phyloP scores from a whole-genome alignment of 306 rosid species.

The Fagus crenata region DNA sequence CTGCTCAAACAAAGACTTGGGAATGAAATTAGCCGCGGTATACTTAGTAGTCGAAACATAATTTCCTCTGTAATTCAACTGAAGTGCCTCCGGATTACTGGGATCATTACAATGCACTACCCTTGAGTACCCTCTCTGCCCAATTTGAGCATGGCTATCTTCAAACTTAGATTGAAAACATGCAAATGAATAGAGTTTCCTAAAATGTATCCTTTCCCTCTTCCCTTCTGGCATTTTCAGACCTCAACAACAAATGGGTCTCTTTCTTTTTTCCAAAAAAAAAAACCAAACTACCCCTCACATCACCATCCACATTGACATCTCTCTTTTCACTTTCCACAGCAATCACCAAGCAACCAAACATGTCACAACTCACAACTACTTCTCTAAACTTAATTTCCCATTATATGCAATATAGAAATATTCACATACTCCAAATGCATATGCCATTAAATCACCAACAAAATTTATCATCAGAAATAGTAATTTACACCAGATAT shows the following conservation, averaged over 20 bases:
- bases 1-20: slow-evolving; percentile 89
- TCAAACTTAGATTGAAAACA: slow-evolving; percentile 45
- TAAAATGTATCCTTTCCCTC: slow-evolving; percentile 55
- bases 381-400: slow-evolving; percentile 33
- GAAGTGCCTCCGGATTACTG: slow-evolving; percentile 47
- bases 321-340: slow-evolving; percentile 28
- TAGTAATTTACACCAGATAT: background rate
- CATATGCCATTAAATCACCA: slow-evolving; percentile 14
- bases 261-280: slow-evolving; percentile 20
- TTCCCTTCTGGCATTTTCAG: slow-evolving; percentile 54
- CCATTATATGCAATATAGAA: background rate
- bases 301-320: slow-evolving; percentile 15
- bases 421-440: background rate
- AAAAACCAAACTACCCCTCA: slow-evolving; percentile 18
- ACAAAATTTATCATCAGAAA: background rate
- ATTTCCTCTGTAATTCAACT: slow-evolving; percentile 61
- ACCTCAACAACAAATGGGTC: slow-evolving; percentile 11
- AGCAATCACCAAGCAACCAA: slow-evolving; percentile 29
- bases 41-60: slow-evolving; percentile 86
- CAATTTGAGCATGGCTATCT: slow-evolving; percentile 62
- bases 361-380: slow-evolving; percentile 22
- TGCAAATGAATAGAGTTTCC: slow-evolving; percentile 66
- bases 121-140: slow-evolving; percentile 68
- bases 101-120: slow-evolving; percentile 70
- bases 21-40: slow-evolving; percentile 62